Evolutionary conservation across 2,329 filamentous ascomycete species (phyloP).

Genomic region (Celoporthe dispersa): DNA sequence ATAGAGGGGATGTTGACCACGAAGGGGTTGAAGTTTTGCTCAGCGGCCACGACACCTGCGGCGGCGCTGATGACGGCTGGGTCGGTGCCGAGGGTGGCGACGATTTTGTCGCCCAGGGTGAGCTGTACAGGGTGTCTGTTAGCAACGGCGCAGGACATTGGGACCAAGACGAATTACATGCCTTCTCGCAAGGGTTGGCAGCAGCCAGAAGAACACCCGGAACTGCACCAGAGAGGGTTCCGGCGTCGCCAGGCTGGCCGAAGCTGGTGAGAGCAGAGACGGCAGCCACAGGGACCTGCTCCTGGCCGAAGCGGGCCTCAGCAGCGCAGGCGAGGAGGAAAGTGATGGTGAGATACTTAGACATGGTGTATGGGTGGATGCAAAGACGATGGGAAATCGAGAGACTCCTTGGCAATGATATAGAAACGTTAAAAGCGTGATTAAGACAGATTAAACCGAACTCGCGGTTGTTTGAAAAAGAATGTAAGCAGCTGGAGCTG

Average conservation of each 20-base stretch:
- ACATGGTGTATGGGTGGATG: conserved; percentile 10
- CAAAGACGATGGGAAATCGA: background rate
- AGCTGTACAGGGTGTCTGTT: conserved; percentile 46
- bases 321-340: conserved; percentile 43
- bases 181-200: conserved; percentile 66
- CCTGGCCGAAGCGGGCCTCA: conserved; percentile 65
- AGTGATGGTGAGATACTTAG: conserved; percentile 39
- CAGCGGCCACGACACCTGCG: conserved; percentile 65
- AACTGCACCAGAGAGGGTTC: conserved; percentile 64
- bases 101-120: conserved; percentile 66
- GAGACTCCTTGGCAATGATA: conserved; percentile 7
- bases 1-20: conserved; percentile 59
- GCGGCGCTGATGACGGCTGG: conserved; percentile 65
- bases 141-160: no score
- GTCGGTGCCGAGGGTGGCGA: conserved; percentile 62
- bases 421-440: conserved; percentile 10
- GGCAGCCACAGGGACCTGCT: conserved; percentile 60
- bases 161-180: no score
- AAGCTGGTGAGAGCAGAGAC: conserved; percentile 56
- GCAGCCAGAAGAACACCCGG: conserved; percentile 65
- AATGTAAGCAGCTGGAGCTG: conserved; percentile 21
- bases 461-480: conserved; percentile 22
- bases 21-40: conserved; percentile 74
- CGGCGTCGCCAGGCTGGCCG: conserved; percentile 62
- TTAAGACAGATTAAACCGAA: conserved; percentile 18